Evolutionary conservation across 73 alveolate genomes (phyloP).

Genomic region (Diophrys appendiculata): DNA sequence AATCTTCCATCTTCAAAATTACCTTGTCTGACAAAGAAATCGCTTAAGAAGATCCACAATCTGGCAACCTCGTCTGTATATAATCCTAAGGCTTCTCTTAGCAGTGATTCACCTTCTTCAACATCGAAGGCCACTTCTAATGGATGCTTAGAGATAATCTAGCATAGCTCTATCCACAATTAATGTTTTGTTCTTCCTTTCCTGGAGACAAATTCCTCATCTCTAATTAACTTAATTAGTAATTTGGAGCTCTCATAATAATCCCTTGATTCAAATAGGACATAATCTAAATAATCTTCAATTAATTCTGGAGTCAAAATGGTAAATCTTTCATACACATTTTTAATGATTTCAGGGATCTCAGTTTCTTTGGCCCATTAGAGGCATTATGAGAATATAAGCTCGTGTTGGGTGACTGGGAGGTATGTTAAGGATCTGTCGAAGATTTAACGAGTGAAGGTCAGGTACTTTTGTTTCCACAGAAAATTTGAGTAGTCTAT

Average conservation of each 20-base stretch:
- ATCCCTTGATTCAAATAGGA: conserved; percentile 57
- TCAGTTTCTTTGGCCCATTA: conserved; percentile 80
- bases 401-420: conserved; percentile 92
- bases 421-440: conserved; percentile 86
- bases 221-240: conserved; percentile 28
- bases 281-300: conserved; percentile 86
- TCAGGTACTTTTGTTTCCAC: conserved; percentile 66
- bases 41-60: conserved; percentile 92
- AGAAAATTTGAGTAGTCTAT: conserved; percentile 85
- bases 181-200: conserved; percentile 82
- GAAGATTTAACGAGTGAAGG: conserved; percentile 82
- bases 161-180: conserved; percentile 89
- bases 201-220: conserved; percentile 79
- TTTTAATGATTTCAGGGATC: conserved; percentile 60
- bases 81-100: conserved; percentile 86
- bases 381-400: conserved; percentile 85
- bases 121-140: conserved; percentile 33
- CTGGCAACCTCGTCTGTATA: conserved; percentile 93
- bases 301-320: conserved; percentile 78
- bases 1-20: conserved; percentile 90
- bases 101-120: conserved; percentile 76
- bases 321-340: conserved; percentile 79
- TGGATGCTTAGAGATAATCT: conserved; percentile 87
- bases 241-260: background rate
- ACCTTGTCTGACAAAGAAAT: conserved; percentile 84